Evolutionary conservation across 768 basidiomycete genomes (phyloP).

Genomic region (Tubosaeta brunneosetosa): DNA sequence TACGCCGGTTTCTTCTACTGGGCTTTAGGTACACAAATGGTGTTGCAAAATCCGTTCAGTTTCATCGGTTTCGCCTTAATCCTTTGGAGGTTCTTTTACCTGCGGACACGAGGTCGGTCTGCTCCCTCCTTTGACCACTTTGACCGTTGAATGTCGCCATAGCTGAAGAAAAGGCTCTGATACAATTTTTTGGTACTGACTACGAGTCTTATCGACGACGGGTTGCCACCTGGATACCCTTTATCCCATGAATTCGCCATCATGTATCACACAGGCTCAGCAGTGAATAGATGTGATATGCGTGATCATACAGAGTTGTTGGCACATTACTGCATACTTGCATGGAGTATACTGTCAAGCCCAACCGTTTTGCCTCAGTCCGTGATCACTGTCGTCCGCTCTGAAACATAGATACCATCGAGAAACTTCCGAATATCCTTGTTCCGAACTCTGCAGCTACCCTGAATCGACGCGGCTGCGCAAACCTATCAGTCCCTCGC

Average conservation of each 20-base stretch:
- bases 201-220: constrained; percentile 71
- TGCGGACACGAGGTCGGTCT: constrained; percentile 68
- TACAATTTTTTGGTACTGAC: constrained; percentile 86
- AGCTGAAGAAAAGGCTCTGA: constrained; percentile 80
- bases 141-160: constrained; percentile 5
- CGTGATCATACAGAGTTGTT: constrained; percentile 25
- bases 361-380: constrained; percentile 29
- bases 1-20: constrained; percentile 98
- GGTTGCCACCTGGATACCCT: constrained; percentile 87
- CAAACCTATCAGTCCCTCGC: constrained; percentile 6
- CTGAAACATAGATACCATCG: constrained; percentile 90
- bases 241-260: constrained; percentile 50
- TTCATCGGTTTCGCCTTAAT: constrained; percentile 61
- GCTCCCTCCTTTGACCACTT: not conserved
- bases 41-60: constrained; percentile 80
- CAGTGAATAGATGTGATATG: constrained; percentile 17
- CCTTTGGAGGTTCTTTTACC: constrained; percentile 84
- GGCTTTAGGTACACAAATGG: constrained; percentile 91
- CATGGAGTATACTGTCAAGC: constrained; percentile 16
- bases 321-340: constrained; percentile 18
- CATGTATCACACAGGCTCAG: constrained; percentile 1
- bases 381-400: constrained; percentile 58
- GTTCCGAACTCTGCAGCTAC: constrained; percentile 94
- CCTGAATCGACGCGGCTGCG: constrained; percentile 92
- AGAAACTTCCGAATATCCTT: constrained; percentile 99